Conservation (phyloP, 2,329 filamentous ascomycete species). For the Penicillium rolfsii region DNA sequence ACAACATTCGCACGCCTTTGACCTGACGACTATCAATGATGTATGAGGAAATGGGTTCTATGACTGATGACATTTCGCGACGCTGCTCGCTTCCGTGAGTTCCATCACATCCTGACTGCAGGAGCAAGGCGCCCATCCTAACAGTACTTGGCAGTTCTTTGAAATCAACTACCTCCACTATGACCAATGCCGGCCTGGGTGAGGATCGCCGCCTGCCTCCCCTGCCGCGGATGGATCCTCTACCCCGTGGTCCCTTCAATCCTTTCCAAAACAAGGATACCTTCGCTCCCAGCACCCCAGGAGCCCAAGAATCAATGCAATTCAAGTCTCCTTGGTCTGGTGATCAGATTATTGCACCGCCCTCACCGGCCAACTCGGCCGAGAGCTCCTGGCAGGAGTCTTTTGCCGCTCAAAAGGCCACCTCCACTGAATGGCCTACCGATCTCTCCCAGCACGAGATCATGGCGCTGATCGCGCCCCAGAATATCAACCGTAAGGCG, state of each 20-base stretch:
- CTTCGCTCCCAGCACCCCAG: conserved; percentile 38
- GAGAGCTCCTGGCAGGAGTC: conserved; percentile 44
- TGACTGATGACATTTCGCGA: conserved; percentile 34
- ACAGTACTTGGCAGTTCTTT: conserved; percentile 19
- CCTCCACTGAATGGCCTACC: conserved; percentile 37
- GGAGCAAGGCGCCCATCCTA: not conserved
- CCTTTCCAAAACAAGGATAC: conserved; percentile 37
- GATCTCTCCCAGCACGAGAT: conserved; percentile 40
- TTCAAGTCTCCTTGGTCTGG: conserved; percentile 38
- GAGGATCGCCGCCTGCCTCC: conserved; percentile 44
- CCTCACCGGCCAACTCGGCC: conserved; percentile 44
- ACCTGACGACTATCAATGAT: conserved; percentile 27
- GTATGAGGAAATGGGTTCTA: conserved; percentile 38
- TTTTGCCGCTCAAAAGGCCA: conserved; percentile 34
- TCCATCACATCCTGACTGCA: not conserved
- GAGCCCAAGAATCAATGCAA: conserved; percentile 40
- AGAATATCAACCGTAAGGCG: conserved; percentile 44
- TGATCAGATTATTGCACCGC: conserved; percentile 39
- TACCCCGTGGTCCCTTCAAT: conserved; percentile 45
- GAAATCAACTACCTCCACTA: conserved; percentile 22
- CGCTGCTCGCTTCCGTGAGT: conserved; percentile 45
- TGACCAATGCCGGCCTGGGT: conserved; percentile 33
- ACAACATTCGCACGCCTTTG: conserved; percentile 10
- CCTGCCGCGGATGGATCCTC: conserved; percentile 41
- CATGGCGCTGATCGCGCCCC: conserved; percentile 40